Percentiles rank a stretch among this genome's conserved stretches.
These are phyloP conservation scores for Colletotrichum australisinense DNA, from an alignment of 2,329 filamentous ascomycete species.

Conservation along the genomic window DNA sequence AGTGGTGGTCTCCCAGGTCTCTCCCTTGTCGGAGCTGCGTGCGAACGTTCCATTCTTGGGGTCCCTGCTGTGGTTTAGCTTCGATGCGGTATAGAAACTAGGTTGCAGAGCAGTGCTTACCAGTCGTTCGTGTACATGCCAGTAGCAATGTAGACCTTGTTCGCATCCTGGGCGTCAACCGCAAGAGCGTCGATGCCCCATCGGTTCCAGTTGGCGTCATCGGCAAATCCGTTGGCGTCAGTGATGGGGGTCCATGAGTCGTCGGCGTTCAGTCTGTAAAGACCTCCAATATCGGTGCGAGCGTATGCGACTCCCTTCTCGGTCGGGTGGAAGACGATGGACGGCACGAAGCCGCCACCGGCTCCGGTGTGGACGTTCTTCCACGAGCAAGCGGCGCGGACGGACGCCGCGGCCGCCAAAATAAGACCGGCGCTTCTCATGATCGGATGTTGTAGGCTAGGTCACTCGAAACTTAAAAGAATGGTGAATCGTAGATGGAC, in stretches of 20 bases:
- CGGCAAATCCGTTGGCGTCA: conserved; percentile 52
- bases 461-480: conserved; percentile 11
- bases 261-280: conserved; percentile 65
- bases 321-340: conserved; percentile 67
- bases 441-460: neutral
- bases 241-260: conserved; percentile 67
- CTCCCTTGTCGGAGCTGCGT: conserved; percentile 63
- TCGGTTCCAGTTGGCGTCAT: conserved; percentile 59
- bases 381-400: conserved; percentile 53
- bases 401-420: conserved; percentile 39
- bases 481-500: conserved; percentile 4
- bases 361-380: conserved; percentile 64
- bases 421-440: conserved; percentile 32
- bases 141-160: conserved; percentile 64
- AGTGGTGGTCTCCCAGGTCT: conserved; percentile 60
- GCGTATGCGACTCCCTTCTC: conserved; percentile 64
- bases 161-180: conserved; percentile 63
- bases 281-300: conserved; percentile 67
- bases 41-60: conserved; percentile 66
- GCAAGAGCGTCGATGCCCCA: conserved; percentile 70
- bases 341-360: conserved; percentile 67
- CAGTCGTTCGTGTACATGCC: conserved; percentile 71
- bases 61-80: conserved; percentile 50
- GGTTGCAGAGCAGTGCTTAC: conserved; percentile 40
- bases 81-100: fast-evolving